Evolutionary conservation across 2,329 filamentous ascomycete species (phyloP).

Genomic region (Lizonia empirigonia): DNA sequence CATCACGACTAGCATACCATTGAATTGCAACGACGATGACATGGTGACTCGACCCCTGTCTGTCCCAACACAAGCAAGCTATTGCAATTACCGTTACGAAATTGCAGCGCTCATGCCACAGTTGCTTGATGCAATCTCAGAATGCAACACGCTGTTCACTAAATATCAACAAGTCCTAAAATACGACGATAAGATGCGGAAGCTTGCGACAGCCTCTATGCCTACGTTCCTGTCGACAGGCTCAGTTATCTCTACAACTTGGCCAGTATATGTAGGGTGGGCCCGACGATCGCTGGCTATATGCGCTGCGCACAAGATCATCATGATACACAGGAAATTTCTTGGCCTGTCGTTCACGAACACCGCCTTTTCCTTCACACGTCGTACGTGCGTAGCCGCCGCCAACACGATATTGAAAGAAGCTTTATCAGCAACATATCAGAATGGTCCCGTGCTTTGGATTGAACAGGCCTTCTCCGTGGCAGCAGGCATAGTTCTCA

Average conservation of each 20-base stretch:
- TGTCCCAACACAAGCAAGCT: constrained; percentile 43
- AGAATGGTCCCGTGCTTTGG: constrained; percentile 47
- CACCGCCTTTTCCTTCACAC: constrained; percentile 46
- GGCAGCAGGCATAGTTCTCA: constrained; percentile 48
- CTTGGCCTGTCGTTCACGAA: constrained; percentile 48
- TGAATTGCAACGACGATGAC: constrained; percentile 45
- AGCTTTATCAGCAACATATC: constrained; percentile 37
- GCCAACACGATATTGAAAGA: constrained; percentile 50
- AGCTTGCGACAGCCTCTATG: constrained; percentile 41
- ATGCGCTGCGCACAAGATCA: constrained; percentile 49
- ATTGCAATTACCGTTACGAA: constrained; percentile 45
- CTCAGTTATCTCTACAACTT: constrained; percentile 35
- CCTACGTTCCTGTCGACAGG: constrained; percentile 43
- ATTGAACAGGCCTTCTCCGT: constrained; percentile 52
- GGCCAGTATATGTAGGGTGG: constrained; percentile 49
- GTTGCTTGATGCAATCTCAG: constrained; percentile 43
- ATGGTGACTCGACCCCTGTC: constrained; percentile 11
- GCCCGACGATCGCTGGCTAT: constrained; percentile 47
- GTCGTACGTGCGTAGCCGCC: constrained; percentile 49
- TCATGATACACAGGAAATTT: constrained; percentile 52
- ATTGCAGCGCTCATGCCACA: constrained; percentile 48
- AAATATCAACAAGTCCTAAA: constrained; percentile 50
- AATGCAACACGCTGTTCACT: constrained; percentile 48
- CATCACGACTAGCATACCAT: constrained; percentile 34
- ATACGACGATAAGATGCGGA: constrained; percentile 47